Evolutionary conservation across 257 asterid species (phyloP).

Genomic region (Linaria vulgaris): DNA sequence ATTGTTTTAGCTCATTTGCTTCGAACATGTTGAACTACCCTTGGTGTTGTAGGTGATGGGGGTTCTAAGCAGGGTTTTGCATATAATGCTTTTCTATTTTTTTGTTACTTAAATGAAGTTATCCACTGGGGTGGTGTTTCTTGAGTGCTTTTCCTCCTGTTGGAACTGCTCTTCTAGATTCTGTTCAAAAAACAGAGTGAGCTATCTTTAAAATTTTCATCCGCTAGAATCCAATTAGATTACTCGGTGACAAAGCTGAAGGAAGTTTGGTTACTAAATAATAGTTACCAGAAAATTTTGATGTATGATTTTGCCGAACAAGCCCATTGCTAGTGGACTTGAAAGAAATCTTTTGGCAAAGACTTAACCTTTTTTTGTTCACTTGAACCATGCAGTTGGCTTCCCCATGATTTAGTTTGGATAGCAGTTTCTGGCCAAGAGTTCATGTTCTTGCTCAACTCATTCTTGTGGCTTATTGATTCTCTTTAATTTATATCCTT

Average conservation of each 20-base stretch:
- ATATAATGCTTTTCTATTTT: background rate
- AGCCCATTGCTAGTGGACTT: background rate
- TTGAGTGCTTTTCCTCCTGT: background rate
- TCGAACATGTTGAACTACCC: background rate
- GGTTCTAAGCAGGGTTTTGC: background rate
- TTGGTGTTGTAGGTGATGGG: background rate
- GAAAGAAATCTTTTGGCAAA: background rate
- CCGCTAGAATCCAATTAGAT: background rate
- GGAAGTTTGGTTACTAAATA: background rate
- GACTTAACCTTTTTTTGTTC: background rate
- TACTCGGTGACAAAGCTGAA: background rate
- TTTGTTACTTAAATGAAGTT: background rate
- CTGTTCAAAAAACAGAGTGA: constrained; percentile 1
- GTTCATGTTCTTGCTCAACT: background rate
- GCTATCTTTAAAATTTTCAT: constrained; percentile 8
- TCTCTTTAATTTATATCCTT: background rate
- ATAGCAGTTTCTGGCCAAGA: background rate
- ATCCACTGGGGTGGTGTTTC: constrained; percentile 11
- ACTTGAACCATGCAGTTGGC: too few relatives aligned
- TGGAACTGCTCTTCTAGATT: constrained; percentile 6
- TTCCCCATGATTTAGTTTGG: background rate
- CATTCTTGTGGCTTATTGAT: background rate
- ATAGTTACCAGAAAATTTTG: constrained; percentile 6
- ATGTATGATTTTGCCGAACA: background rate
- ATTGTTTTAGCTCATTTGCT: background rate